Evolutionary conservation across 805 yeast species (phyloP), one percentile per base, ranked within the genome.

Genomic region (Candida andamanensis): DNA sequence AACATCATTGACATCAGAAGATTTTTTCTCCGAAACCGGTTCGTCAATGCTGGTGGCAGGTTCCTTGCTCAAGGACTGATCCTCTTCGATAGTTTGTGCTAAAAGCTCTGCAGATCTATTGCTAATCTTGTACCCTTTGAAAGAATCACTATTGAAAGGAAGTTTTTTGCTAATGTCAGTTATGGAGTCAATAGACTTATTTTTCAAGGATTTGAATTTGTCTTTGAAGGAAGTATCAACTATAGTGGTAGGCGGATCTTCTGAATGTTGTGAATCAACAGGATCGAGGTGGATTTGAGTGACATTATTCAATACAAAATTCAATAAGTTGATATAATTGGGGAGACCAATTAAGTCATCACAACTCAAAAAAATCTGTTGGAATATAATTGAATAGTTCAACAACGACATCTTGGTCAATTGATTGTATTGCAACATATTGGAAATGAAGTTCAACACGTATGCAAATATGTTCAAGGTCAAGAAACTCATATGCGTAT

Each of bases 321-420:
- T 41, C 15, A 50, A 35, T 10, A 49, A 23, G 15, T 43, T 40
- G 24, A 47, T 51, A 21, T 37, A 44, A n/a, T 29, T 30, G 6
- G 43, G 43, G 17, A 50, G 35, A 17, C 39, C 34, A 15, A 33
- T 17, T 12, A 49, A 32, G 24, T 40, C 39, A n/a, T 33, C 26
- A 20, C 40, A 33, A 11, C 39, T 40, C 26, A 56, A 49, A 13
- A 58, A 36, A 32, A 55, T 54, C 8, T 60, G 63, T 35, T 54
- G 61, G 37, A 56, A 58, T 17, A 58, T 50, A 16, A 56, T 58
- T 10, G 62, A 45, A 20, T 41, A 45, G 33, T 56, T 56, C 20
- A 44, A 40, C 10, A 47, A 34, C 5, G 54, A 36, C 63, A 58
- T 58, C 21, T 52, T 52, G 4, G 63, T 58, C 2, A 37, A 23